Conservation (phyloP, 345 rosid genomes). For the Lepidium aucheri region DNA sequence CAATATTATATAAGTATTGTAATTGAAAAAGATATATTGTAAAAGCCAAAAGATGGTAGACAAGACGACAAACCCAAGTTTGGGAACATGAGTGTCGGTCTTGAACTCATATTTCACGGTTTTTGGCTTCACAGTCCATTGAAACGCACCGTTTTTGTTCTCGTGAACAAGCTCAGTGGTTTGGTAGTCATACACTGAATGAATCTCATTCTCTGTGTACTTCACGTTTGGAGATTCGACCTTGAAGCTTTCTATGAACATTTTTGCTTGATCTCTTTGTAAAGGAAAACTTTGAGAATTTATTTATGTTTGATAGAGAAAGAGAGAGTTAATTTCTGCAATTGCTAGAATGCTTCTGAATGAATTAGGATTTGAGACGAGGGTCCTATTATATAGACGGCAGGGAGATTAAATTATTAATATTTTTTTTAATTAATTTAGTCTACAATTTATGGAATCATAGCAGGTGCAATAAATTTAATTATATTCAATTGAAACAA, state of each 20-base stretch:
- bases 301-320: neutral
- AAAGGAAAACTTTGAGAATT: neutral
- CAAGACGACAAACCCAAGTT: constrained; percentile 56
- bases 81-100: constrained; percentile 69
- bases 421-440: neutral
- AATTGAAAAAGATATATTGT: neutral
- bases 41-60: neutral
- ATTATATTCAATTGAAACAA: neutral
- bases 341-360: neutral
- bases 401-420: neutral
- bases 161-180: constrained; percentile 95
- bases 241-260: constrained; percentile 82
- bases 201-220: constrained; percentile 81
- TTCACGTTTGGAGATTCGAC: constrained; percentile 84
- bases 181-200: constrained; percentile 74
- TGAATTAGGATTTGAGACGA: constrained; percentile 8
- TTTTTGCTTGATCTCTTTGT: constrained; percentile 23
- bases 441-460: neutral
- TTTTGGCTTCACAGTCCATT: constrained; percentile 89
- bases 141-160: constrained; percentile 62
- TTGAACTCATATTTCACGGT: constrained; percentile 83
- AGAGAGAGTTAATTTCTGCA: neutral
- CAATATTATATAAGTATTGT: neutral
- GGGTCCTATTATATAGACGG: constrained; percentile 12
- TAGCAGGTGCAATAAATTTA: neutral